phyloP scores from a whole-genome alignment of 768 basidiomycete genomes.

The Boletus insuetus region DNA sequence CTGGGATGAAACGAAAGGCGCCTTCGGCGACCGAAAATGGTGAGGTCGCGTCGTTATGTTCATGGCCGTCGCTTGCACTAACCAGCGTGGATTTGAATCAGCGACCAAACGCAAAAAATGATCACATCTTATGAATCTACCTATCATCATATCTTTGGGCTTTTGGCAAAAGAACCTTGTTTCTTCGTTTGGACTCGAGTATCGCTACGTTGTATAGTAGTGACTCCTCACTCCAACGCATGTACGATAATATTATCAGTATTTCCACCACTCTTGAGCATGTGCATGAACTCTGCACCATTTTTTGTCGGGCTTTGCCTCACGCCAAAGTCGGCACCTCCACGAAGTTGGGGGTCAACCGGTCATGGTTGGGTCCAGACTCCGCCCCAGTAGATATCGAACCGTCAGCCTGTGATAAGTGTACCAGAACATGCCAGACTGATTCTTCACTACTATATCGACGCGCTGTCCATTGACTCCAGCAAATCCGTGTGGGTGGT shows the following conservation, averaged over 20 bases:
- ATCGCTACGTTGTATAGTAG: constrained; percentile 13
- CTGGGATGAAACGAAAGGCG: constrained; percentile 47
- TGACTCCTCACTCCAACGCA: constrained; percentile 4
- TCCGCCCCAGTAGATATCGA: too few relatives aligned
- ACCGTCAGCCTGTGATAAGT: too few relatives aligned
- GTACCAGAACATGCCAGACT: too few relatives aligned
- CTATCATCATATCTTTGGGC: not conserved
- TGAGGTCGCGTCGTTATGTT: constrained; percentile 30
- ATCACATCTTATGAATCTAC: not conserved
- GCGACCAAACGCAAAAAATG: constrained; percentile 41
- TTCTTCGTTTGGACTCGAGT: constrained; percentile 2
- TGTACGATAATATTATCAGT: constrained; percentile 24
- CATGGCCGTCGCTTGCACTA: not conserved
- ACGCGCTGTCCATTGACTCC: too few relatives aligned
- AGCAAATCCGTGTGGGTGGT: too few relatives aligned
- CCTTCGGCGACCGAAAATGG: constrained; percentile 36
- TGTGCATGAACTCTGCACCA: too few relatives aligned
- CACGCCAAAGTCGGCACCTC: too few relatives aligned
- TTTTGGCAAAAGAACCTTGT: not conserved
- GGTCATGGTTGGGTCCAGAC: too few relatives aligned
- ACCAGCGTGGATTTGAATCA: constrained; percentile 8
- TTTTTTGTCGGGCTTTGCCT: too few relatives aligned
- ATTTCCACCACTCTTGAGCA: constrained; percentile 9
- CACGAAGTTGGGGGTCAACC: too few relatives aligned
- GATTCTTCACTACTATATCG: too few relatives aligned